Evolutionary conservation across 345 rosid species (phyloP), one percentile per base, ranked within the genome.

Genomic region (Excoecaria agallocha): DNA sequence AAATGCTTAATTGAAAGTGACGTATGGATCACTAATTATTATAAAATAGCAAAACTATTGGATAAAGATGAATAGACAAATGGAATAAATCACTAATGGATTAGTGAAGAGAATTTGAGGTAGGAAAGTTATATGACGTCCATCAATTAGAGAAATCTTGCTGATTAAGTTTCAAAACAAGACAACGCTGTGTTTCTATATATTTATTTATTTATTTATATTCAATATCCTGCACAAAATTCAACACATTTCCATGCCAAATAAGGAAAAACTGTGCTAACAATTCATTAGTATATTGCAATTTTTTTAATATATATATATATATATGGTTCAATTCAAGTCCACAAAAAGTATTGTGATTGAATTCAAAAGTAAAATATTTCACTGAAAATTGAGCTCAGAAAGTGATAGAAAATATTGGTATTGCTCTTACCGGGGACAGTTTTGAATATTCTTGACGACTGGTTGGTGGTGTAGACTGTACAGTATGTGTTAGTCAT

Each of bases 81-180:
- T 68, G 62, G 73, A 76, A 51, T 61, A 76, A 60, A 49, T 60
- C 50, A 61, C 25, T 41, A 6, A 43, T 38, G 69, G 74, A 69
- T 52, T 51, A 43, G 64, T 62, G 50, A 60, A 51, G 17, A 67
- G n/a, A 56, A 20, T 22, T 51, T 59, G 52, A n/a, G 9, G n/a
- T n/a, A n/a, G n/a, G 3, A 50, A 19, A 11, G 24, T 24, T 25
- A 6, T 35, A 39, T 35, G 15, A 30, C 30, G 30, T 0, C 30
- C 30, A 30, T 30, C 30, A 24, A 50, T 45, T 46, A 19, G 43
- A 61, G 74, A 62, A 43, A 64, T 30, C 69, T 69, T 76, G 55
- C 56, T 39, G 55, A 60, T 69, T 51, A 76, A 62, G 54, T 76
- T 38, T 70, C 63, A 39, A 41, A 8, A 69, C 35, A 6, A 45